Evolutionary conservation across 768 basidiomycete species (phyloP), one percentile per base, ranked within the genome.

Genomic region (Bullera alba): DNA sequence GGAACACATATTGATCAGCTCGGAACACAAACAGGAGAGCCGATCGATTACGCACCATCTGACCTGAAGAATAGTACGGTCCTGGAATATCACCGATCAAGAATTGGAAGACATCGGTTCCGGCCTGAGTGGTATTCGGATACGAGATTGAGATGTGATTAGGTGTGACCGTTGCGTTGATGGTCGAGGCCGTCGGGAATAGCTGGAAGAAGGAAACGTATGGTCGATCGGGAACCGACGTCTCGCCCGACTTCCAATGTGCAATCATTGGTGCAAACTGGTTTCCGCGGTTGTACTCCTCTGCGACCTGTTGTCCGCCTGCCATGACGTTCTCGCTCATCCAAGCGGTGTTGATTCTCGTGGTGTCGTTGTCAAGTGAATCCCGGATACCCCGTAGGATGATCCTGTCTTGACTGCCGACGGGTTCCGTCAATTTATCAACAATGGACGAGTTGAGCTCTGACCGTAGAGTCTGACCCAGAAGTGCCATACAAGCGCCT

Each of bases 141-240:
- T 42, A 50, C 23, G 49, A 42, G 12, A 50, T 23, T 7, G 26
- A 16, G 39, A 50, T 43, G 19, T 43, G 49, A 17, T 43, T 21
- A n/a, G 49, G 39, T 5, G 49, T 42, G 12, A 50, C 49, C 28
- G 49, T 50, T 10, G 38, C 41, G 26, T 50, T 50, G 49, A 42
- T 30, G 6, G 49, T 42, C 4, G 28, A n/a, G 14, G 49, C 26
- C 12, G 49, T 50, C 16, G 8, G 39, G 49, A 42, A 50, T 17
- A 42, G 23, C 49, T 50, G 49, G 49, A 50, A 50, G 32, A 50
- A 50, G 15, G 49, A 50, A 27, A 50, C 42, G 29, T 17, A 50
- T 10, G 49, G 49, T 16, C 49, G 42, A n/a, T 25, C 28, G 16
- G 49, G 12, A 14, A 50, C 7, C n/a, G 39, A 7, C 10, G 49